Percentiles rank a stretch among this genome's conserved stretches.
Conservation (phyloP, 192 early-diverging fungal genomes). For the Phlyctochytrium arcticum region DNA sequence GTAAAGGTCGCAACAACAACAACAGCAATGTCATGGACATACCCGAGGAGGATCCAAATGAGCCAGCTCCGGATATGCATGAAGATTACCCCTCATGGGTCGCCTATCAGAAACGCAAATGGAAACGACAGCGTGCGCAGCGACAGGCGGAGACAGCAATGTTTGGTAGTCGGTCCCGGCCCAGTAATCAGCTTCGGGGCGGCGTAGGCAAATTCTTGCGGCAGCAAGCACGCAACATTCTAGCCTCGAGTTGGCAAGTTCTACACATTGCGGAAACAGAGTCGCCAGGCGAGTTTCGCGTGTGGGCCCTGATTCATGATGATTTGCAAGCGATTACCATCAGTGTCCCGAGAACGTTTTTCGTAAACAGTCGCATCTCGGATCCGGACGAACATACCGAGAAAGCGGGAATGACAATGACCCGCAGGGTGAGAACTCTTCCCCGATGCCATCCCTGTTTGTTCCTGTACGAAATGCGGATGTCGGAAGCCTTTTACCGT, state of each 20-base stretch:
- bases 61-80: conserved; percentile 59
- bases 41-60: conserved; percentile 32
- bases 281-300: conserved; percentile 76
- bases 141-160: conserved; percentile 8
- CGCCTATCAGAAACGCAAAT: conserved; percentile 65
- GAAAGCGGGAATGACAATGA: conserved; percentile 23
- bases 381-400: conserved; percentile 41
- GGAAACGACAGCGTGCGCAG: conserved; percentile 60
- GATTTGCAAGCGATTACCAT: conserved; percentile 69
- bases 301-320: conserved; percentile 76
- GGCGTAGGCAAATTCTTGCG: conserved; percentile 60
- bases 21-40: not conserved
- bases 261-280: conserved; percentile 83
- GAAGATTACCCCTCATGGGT: conserved; percentile 74
- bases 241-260: conserved; percentile 74
- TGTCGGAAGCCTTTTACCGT: conserved; percentile 76
- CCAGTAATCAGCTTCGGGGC: conserved; percentile 21
- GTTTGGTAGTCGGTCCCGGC: not conserved
- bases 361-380: conserved; percentile 70
- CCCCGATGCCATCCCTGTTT: conserved; percentile 70
- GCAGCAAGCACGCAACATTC: conserved; percentile 60
- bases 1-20: not conserved
- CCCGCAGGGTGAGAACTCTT: conserved; percentile 49
- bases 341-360: conserved; percentile 76
- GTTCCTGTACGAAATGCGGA: conserved; percentile 75